Conservation (phyloP, 192 early-diverging fungal genomes). For the Coemansia sp. region DNA sequence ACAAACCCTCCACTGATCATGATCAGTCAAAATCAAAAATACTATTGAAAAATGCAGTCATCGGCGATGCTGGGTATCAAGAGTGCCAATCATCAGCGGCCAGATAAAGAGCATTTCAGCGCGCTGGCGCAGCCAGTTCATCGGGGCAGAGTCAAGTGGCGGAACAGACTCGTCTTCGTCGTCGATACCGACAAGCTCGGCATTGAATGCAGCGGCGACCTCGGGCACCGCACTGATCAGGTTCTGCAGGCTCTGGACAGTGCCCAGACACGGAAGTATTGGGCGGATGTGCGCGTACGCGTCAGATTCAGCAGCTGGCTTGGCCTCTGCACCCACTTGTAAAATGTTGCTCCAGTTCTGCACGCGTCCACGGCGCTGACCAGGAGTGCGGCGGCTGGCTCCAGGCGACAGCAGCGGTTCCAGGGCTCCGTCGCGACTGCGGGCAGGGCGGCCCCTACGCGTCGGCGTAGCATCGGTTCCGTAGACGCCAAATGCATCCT, state of each 20-base stretch:
- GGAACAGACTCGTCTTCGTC: conserved; percentile 28
- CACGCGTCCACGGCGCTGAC: conserved; percentile 43
- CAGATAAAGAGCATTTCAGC: conserved; percentile 48
- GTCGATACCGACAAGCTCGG: conserved; percentile 38
- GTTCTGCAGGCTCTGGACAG: conserved; percentile 33
- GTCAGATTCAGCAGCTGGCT: background rate
- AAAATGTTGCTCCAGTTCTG: conserved; percentile 49
- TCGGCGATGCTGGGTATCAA: conserved; percentile 26
- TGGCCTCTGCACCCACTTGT: conserved; percentile 33
- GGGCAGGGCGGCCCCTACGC: conserved; percentile 9
- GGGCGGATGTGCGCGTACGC: conserved; percentile 32
- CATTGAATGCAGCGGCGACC: conserved; percentile 44
- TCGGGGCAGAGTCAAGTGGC: conserved; percentile 24
- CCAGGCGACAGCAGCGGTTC: background rate
- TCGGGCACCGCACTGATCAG: conserved; percentile 40
- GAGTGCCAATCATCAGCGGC: conserved; percentile 47
- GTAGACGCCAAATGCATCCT: background rate
- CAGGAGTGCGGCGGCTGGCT: conserved; percentile 7
- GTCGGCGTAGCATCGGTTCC: conserved; percentile 14
- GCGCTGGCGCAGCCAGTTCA: conserved; percentile 46
- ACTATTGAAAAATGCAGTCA: background rate
- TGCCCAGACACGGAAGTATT: conserved; percentile 35
- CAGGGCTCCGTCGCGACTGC: background rate
- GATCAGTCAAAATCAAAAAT: background rate
- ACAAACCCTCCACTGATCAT: background rate